Percentiles rank a stretch among this genome's conserved stretches.
phyloP scores from a whole-genome alignment of 345 rosid genomes.

The Linum tenue region DNA sequence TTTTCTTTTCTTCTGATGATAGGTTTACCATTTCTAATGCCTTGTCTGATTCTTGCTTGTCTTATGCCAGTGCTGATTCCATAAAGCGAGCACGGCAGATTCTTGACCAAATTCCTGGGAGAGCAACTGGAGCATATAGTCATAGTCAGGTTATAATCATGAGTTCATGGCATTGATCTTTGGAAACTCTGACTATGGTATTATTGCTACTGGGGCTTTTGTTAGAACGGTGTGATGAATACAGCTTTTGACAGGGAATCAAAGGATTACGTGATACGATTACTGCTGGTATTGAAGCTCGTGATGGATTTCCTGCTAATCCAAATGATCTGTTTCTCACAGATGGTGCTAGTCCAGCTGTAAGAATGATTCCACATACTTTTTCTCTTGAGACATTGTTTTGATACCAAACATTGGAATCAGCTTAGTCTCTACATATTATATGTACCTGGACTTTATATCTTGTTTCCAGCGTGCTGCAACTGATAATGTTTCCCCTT shows the following conservation, averaged over 20 bases:
- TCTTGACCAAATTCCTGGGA: constrained; percentile 92
- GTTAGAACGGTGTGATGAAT: neutral
- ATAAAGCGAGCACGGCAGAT: constrained; percentile 86
- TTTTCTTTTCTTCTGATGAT: too few relatives aligned
- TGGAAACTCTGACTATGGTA: constrained; percentile 1
- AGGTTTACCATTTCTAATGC: neutral
- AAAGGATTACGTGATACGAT: constrained; percentile 83
- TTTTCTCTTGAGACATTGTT: neutral
- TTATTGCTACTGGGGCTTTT: neutral
- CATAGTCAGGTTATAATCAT: constrained; percentile 72
- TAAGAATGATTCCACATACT: constrained; percentile 19
- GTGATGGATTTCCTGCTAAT: constrained; percentile 87
- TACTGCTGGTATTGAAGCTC: constrained; percentile 89
- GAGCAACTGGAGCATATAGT: constrained; percentile 97
- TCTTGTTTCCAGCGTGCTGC: neutral
- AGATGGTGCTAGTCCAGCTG: constrained; percentile 97
- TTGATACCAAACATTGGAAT: too few relatives aligned
- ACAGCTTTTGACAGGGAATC: constrained; percentile 49
- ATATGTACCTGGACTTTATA: too few relatives aligned
- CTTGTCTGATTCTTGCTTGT: neutral
- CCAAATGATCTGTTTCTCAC: constrained; percentile 89
- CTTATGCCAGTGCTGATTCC: constrained; percentile 62
- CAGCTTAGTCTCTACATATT: too few relatives aligned
- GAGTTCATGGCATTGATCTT: neutral
- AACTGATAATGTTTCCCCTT: constrained; percentile 3